These are phyloP conservation scores for Metschnikowia lunata DNA, from an alignment of 805 yeast species.

Conservation along the genomic window DNA sequence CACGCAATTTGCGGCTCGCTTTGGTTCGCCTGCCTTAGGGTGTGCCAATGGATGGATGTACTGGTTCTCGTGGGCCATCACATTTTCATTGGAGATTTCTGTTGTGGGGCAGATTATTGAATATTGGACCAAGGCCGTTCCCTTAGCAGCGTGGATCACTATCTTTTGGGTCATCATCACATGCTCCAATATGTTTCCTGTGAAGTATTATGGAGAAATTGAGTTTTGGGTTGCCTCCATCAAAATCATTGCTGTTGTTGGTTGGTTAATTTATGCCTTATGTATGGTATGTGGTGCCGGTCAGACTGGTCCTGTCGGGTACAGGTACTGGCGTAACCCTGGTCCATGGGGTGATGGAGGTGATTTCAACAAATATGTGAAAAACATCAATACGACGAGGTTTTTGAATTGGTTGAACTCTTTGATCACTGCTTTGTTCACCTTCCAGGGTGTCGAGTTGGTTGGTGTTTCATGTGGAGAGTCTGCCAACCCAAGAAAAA, in stretches of 20 bases:
- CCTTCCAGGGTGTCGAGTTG: conserved; percentile 75
- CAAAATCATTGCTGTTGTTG: conserved; percentile 64
- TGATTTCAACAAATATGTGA: conserved; percentile 27
- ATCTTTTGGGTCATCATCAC: conserved; percentile 60
- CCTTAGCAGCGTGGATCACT: conserved; percentile 67
- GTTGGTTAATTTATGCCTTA: conserved; percentile 63
- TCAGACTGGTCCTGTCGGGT: conserved; percentile 64
- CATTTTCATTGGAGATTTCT: conserved; percentile 70
- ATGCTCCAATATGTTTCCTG: conserved; percentile 58
- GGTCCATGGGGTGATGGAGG: conserved; percentile 73
- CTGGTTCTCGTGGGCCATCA: conserved; percentile 76
- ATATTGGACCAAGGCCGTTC: conserved; percentile 67
- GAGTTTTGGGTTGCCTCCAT: conserved; percentile 71
- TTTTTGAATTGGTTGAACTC: conserved; percentile 70
- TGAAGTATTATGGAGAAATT: conserved; percentile 65
- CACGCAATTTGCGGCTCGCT: conserved; percentile 64
- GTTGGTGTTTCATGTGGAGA: conserved; percentile 77
- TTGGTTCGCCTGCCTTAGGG: conserved; percentile 67
- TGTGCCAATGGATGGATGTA: conserved; percentile 70
- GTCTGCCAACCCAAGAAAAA: conserved; percentile 60
- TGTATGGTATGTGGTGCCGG: conserved; percentile 78
- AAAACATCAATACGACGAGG: conserved; percentile 47
- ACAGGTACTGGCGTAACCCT: conserved; percentile 77
- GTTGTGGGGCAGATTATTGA: conserved; percentile 61
- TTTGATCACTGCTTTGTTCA: conserved; percentile 70